Evolutionary conservation across 108 stramenopile genomes (phyloP), one percentile per base, ranked within the genome.

Genomic region (Epithemia pelagica): DNA sequence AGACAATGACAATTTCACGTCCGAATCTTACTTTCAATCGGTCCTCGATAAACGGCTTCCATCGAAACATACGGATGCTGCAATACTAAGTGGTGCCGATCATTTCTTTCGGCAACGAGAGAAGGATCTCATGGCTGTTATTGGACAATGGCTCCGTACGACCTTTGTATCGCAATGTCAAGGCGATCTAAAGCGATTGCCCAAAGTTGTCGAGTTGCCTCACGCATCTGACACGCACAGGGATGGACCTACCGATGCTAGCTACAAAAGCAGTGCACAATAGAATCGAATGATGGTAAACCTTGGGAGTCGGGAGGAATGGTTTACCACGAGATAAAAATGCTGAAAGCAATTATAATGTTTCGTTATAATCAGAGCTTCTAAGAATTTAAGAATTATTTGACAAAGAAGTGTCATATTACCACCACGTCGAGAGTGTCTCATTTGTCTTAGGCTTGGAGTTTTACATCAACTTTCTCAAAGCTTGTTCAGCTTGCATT

Each of bases 91-190:
- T 30, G 64, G 65, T 29, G 68, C 73, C 0, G 80, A 85, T 69
- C 84, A 85, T 66, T 82, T 82, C 60, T 85, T 79, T 67, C 67
- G 59, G 28, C 62, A 76, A 52, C 70, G 78, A 51, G 78, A 81
- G 72, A 67, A 77, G 52, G 80, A 85, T 65, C 31, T 85, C 28
- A 72, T 85, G 80, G 73, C 70, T 52, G 67, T 79, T 5, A 64
- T 85, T n/a, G 75, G 76, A 59, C 54, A 67, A 62, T 77, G 67
- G 67, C 58, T 68, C 29, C 54, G 46, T 2, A 30, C 46, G n/a
- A 66, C 21, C 21, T 66, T 54, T 66, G 37, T 15, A 10, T 46
- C 37, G 37, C 10, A 46, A 46, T 46, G 37, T 46, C 37, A 46
- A 46, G 37, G 37, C 37, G 37, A 46, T 46, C 15, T 46, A 15